Evolutionary conservation across 202 grass and related monocot genomes (phyloP).

Genomic region (Saccharum hybrid): DNA sequence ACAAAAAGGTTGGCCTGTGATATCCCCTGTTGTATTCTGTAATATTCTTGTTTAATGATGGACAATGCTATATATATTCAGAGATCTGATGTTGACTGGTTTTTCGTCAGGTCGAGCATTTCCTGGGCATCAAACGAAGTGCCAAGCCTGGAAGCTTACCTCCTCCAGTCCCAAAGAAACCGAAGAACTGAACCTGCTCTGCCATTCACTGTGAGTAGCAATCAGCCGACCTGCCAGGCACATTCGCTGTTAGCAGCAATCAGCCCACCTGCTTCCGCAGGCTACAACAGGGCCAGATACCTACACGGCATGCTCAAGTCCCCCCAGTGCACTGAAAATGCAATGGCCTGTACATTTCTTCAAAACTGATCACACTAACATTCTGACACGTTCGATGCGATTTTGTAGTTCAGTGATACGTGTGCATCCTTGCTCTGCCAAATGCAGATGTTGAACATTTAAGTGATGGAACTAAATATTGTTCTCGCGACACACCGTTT

Average conservation of each 20-base stretch:
- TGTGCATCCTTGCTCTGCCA: neutral
- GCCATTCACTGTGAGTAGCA: conserved; percentile 33
- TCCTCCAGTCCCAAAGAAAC: conserved; percentile 67
- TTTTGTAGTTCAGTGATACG: conserved; percentile 28
- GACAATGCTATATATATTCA: conserved; percentile 19
- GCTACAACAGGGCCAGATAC: conserved; percentile 8
- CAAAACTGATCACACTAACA: conserved; percentile 1
- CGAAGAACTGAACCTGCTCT: conserved; percentile 63
- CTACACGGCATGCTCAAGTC: neutral
- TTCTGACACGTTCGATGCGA: neutral
- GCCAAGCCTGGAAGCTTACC: conserved; percentile 55
- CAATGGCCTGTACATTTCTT: neutral
- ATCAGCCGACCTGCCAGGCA: conserved; percentile 20
- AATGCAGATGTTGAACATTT: neutral
- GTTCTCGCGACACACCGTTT: neutral
- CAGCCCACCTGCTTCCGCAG: conserved; percentile 1
- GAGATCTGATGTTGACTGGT: conserved; percentile 14
- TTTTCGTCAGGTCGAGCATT: conserved; percentile 70
- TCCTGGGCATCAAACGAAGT: conserved; percentile 75
- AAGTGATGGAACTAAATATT: neutral
- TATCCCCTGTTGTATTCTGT: conserved; percentile 29
- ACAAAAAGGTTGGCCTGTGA: conserved; percentile 65
- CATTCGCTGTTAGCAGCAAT: neutral
- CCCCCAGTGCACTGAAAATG: neutral
- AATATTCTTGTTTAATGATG: conserved; percentile 16